A percentile compares a stretch with the other conserved stretches of the same genome.
Evolutionary conservation across 2,329 filamentous ascomycete species (phyloP).

Genomic region (Dactylonectria estremocensis): DNA sequence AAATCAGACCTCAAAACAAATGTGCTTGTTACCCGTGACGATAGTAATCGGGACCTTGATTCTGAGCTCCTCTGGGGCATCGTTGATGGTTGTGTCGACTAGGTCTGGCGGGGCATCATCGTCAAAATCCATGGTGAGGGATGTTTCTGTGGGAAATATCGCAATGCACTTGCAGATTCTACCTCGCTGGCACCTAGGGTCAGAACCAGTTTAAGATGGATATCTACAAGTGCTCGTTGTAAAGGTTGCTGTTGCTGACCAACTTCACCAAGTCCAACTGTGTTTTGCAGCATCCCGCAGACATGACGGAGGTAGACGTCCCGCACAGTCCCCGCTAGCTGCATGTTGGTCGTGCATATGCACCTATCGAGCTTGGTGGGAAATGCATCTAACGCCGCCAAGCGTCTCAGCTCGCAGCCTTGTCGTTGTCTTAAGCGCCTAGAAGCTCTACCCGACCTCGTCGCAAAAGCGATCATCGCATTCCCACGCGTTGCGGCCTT

Average conservation of each 20-base stretch:
- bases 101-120: constrained; percentile 79
- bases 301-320: constrained; percentile 22
- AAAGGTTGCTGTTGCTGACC: neutral
- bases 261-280: constrained; percentile 6
- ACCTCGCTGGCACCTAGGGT: too few relatives aligned
- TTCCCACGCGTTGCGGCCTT: constrained; percentile 25
- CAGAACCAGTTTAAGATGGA: neutral
- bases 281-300: constrained; percentile 12
- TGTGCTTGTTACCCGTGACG: constrained; percentile 74
- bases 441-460: constrained; percentile 21
- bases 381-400: constrained; percentile 34
- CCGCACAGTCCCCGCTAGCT: constrained; percentile 43
- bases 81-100: constrained; percentile 60
- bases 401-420: constrained; percentile 34
- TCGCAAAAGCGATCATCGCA: constrained; percentile 34
- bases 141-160: neutral
- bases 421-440: constrained; percentile 20
- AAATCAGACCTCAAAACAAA: neutral
- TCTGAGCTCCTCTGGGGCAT: constrained; percentile 64
- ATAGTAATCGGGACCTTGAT: constrained; percentile 88
- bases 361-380: constrained; percentile 39
- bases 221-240: constrained; percentile 5
- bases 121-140: constrained; percentile 70
- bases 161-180: neutral
- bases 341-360: constrained; percentile 38